Percentiles rank a stretch among this genome's conserved stretches.
These are phyloP conservation scores for Colletotrichum shisoi DNA, from an alignment of 2,329 filamentous ascomycete species.

Conservation along the genomic window DNA sequence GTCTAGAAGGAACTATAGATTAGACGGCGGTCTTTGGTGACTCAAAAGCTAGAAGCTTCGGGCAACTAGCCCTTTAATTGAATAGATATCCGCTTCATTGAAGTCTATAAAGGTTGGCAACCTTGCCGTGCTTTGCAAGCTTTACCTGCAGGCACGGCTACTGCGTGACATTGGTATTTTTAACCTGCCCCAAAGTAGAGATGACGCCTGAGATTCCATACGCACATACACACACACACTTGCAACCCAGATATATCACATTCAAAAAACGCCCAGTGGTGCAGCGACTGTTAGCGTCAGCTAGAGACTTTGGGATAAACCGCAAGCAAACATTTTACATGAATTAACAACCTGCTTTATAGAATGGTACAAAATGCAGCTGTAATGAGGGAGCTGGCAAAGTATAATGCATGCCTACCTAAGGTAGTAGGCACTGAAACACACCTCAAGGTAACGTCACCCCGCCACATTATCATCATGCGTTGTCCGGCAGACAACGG, in stretches of 20 bases:
- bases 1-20: not conserved
- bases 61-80: not conserved
- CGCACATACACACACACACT: too few relatives aligned
- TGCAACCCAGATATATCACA: not conserved
- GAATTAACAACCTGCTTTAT: not conserved
- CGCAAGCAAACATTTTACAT: too few relatives aligned
- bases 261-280: not conserved
- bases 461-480: conserved; percentile 36
- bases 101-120: too few relatives aligned
- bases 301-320: too few relatives aligned
- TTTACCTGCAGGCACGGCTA: too few relatives aligned
- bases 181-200: too few relatives aligned
- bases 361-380: too few relatives aligned
- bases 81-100: not conserved
- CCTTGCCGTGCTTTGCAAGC: too few relatives aligned
- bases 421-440: too few relatives aligned
- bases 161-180: too few relatives aligned
- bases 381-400: not conserved
- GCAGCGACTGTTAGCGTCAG: too few relatives aligned
- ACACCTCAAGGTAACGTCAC: conserved; percentile 11
- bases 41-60: not conserved
- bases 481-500: conserved; percentile 37
- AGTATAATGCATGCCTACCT: not conserved
- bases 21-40: not conserved
- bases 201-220: too few relatives aligned